These are phyloP conservation scores for Bjerkandera adusta DNA, from an alignment of 1,284 basidiomycete species.

Conservation along the genomic window DNA sequence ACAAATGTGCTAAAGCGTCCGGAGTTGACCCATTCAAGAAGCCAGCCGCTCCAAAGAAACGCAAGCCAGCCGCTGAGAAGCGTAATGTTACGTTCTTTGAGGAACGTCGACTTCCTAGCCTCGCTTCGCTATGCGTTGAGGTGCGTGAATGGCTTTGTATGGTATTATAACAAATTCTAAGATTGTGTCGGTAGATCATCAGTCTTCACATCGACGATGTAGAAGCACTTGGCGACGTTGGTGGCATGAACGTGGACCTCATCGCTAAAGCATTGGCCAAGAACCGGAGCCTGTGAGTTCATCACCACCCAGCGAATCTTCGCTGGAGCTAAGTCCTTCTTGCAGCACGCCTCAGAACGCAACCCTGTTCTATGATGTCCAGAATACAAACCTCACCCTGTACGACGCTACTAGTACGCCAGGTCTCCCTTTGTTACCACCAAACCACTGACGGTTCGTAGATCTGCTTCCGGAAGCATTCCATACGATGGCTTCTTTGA, in stretches of 20 bases:
- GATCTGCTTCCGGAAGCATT: constrained; percentile 71
- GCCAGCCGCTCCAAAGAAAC: constrained; percentile 54
- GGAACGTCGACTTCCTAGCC: constrained; percentile 62
- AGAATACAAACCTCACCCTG: constrained; percentile 69
- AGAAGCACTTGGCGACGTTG: constrained; percentile 88
- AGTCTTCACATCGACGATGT: constrained; percentile 87
- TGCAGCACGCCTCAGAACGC: constrained; percentile 73
- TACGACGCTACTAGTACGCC: constrained; percentile 90
- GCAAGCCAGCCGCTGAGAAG: constrained; percentile 59
- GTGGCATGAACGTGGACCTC: constrained; percentile 75
- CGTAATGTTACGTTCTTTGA: constrained; percentile 69
- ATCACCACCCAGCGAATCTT: constrained; percentile 4
- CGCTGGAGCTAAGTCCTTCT: not conserved
- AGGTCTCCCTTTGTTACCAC: not conserved
- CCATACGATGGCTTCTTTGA: constrained; percentile 69
- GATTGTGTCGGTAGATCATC: constrained; percentile 59
- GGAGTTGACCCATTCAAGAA: constrained; percentile 86
- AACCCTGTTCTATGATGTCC: constrained; percentile 78
- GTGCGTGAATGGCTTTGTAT: constrained; percentile 43
- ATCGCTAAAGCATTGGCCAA: constrained; percentile 86
- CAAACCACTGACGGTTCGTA: constrained; percentile 28
- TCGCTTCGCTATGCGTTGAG: constrained; percentile 80
- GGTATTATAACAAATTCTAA: not conserved
- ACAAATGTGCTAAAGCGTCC: constrained; percentile 72
- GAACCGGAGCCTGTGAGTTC: constrained; percentile 78